Evolutionary conservation across 2,329 filamentous ascomycete genomes (phyloP).

Genomic region (Ascochyta pisi): DNA sequence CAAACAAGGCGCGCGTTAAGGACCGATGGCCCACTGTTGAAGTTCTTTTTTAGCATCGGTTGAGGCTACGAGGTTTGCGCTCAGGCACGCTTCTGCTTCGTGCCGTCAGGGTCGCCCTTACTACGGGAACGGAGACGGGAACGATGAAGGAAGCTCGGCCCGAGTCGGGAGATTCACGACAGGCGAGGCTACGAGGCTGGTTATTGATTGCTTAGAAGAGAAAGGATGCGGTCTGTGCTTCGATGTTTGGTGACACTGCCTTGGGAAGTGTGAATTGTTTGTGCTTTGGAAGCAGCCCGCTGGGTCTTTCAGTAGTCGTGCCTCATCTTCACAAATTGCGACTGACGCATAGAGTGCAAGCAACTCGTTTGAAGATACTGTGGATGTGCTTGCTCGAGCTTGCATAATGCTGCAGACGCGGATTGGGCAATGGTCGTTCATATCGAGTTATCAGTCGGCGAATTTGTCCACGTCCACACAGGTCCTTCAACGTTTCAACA

Average conservation of each 20-base stretch:
- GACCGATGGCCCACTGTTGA: neutral
- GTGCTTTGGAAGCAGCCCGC: neutral
- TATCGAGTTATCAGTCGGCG: neutral
- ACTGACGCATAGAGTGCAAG: neutral
- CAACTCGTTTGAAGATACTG: neutral
- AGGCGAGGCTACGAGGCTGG: slow-evolving; percentile 14
- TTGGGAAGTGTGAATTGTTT: slow-evolving; percentile 3
- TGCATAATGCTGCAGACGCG: slow-evolving; percentile 1
- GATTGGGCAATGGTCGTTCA: neutral
- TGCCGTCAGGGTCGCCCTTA: slow-evolving; percentile 12
- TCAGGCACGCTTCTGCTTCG: slow-evolving; percentile 5
- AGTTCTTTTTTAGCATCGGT: slow-evolving; percentile 5
- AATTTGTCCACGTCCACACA: slow-evolving; percentile 4
- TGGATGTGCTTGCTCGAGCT: neutral
- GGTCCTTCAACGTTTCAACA: slow-evolving; percentile 17
- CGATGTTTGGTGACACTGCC: slow-evolving; percentile 15
- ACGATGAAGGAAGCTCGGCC: slow-evolving; percentile 17
- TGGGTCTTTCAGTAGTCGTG: neutral
- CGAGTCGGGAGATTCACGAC: slow-evolving; percentile 18
- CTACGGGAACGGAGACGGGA: slow-evolving; percentile 15
- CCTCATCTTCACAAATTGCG: neutral
- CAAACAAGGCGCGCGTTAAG: neutral
- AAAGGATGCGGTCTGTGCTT: slow-evolving; percentile 9
- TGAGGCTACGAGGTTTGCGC: neutral
- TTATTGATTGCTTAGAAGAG: slow-evolving; percentile 16